Evolutionary conservation across 352 stramenopile genomes (phyloP).

Genomic region (Albugo laibachii): DNA sequence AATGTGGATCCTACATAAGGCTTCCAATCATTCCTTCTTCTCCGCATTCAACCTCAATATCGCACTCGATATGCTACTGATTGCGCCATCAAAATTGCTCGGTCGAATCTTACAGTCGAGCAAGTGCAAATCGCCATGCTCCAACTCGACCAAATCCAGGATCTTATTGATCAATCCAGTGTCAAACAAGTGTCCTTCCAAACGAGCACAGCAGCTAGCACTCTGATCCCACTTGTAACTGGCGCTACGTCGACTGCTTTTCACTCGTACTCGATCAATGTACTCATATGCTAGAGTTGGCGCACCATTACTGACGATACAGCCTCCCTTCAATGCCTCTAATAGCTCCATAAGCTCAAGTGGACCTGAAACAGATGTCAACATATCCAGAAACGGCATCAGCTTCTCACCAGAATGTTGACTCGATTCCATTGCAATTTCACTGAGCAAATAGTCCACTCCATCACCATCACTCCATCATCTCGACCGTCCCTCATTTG

Average conservation of each 20-base stretch:
- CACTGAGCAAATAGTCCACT: constrained; percentile 90
- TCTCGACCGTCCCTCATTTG: constrained; percentile 57
- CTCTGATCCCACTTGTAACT: constrained; percentile 49
- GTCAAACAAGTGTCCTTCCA: constrained; percentile 92
- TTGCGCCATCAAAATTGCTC: constrained; percentile 30
- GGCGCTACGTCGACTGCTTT: constrained; percentile 52
- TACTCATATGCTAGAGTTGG: constrained; percentile 82
- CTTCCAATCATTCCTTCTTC: constrained; percentile 47
- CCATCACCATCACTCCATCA: constrained; percentile 84
- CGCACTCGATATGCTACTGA: constrained; percentile 31
- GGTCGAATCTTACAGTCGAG: constrained; percentile 79
- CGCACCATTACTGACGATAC: constrained; percentile 77
- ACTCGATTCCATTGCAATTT: constrained; percentile 86
- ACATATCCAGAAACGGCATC: constrained; percentile 56
- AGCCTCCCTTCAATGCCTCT: constrained; percentile 72
- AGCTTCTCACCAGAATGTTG: constrained; percentile 90
- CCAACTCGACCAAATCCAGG: constrained; percentile 84
- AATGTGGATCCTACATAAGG: constrained; percentile 64
- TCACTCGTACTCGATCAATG: constrained; percentile 79
- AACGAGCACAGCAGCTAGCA: constrained; percentile 35
- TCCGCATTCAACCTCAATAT: constrained; percentile 73
- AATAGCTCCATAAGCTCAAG: constrained; percentile 18
- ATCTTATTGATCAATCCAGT: constrained; percentile 91
- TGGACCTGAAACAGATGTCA: constrained; percentile 34
- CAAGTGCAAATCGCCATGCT: constrained; percentile 79